Conservation (phyloP, 148 eudicot genomes). For the Camellia granthamiana region DNA sequence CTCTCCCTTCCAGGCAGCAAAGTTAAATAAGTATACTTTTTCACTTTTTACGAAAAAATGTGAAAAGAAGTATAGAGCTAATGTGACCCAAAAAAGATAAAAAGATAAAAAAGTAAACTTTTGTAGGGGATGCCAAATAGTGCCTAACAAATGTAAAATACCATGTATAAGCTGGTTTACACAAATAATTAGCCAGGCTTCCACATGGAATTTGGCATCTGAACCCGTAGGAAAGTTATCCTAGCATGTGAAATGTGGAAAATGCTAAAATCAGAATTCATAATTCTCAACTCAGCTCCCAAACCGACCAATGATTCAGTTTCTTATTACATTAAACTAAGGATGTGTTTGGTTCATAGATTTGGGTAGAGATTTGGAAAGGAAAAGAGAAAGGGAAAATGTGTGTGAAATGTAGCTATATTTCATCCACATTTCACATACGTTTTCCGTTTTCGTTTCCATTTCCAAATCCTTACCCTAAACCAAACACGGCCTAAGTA, state of each 20-base stretch:
- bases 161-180: not conserved
- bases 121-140: no score
- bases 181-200: not conserved
- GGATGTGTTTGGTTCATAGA: no score
- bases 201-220: not conserved
- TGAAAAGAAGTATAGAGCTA: no score
- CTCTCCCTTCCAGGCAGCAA: not conserved
- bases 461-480: no score
- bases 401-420: no score
- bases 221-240: not conserved
- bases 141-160: not conserved
- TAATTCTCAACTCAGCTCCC: not conserved
- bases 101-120: no score
- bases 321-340: not conserved
- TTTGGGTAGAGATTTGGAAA: no score
- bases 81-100: no score
- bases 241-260: not conserved
- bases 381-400: no score
- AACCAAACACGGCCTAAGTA: not conserved
- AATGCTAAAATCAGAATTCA: not conserved
- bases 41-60: no score
- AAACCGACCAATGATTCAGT: not conserved
- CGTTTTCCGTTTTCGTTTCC: no score
- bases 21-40: not conserved
- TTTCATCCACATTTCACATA: no score